phyloP scores from a whole-genome alignment of 768 basidiomycete genomes.

The Amanita subjunquillea region DNA sequence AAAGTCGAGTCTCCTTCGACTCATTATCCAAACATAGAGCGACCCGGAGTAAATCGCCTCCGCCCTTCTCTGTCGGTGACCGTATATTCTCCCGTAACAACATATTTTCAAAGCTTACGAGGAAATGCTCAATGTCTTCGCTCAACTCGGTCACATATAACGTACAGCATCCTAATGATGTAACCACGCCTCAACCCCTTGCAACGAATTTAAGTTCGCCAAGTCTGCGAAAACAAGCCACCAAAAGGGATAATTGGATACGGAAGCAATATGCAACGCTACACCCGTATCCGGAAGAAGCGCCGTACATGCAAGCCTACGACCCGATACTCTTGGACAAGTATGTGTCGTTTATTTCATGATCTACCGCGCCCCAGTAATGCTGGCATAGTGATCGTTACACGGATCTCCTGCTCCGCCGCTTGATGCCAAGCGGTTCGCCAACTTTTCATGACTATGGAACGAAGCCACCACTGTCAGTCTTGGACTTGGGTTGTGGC shows the following conservation, averaged over 20 bases:
- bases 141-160: conserved; percentile 14
- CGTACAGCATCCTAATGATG: conserved; percentile 7
- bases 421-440: conserved; percentile 38
- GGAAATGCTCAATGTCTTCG: conserved; percentile 28
- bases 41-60: conserved; percentile 7
- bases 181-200: conserved; percentile 1
- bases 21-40: conserved; percentile 4
- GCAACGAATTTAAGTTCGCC: not conserved
- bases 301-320: conserved; percentile 61
- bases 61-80: conserved; percentile 5
- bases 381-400: conserved; percentile 44
- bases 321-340: conserved; percentile 45
- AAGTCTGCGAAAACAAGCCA: not conserved
- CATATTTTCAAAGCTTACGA: conserved; percentile 14
- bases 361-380: not conserved
- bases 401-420: conserved; percentile 41
- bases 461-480: conserved; percentile 36
- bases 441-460: conserved; percentile 53
- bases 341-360: conserved; percentile 24
- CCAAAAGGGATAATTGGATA: conserved; percentile 26
- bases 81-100: not conserved
- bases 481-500: conserved; percentile 74
- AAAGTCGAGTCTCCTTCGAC: conserved; percentile 8
- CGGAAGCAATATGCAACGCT: conserved; percentile 36
- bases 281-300: conserved; percentile 41